These are phyloP conservation scores for Pythium insidiosum DNA, from an alignment of 352 stramenopile species.

Conservation along the genomic window DNA sequence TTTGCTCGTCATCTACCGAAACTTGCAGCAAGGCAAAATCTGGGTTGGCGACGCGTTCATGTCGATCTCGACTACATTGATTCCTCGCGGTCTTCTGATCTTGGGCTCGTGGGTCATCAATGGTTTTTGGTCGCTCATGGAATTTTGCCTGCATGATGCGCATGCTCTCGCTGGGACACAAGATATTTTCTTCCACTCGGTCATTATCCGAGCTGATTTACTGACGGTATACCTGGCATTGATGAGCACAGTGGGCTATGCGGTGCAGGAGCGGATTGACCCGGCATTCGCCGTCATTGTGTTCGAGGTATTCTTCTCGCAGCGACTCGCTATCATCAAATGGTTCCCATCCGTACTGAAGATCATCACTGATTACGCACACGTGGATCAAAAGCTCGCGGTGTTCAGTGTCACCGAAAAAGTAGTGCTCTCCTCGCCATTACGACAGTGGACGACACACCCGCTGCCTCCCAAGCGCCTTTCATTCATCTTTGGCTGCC, in stretches of 20 bases:
- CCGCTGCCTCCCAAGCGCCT: not conserved
- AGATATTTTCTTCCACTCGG: not conserved
- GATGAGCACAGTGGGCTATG: slow-evolving; percentile 21
- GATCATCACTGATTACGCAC: slow-evolving; percentile 11
- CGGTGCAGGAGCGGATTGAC: slow-evolving; percentile 21
- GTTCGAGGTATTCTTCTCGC: slow-evolving; percentile 13
- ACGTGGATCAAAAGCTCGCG: slow-evolving; percentile 7
- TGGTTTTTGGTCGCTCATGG: slow-evolving; percentile 29
- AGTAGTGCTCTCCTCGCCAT: slow-evolving; percentile 16
- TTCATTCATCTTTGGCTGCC: slow-evolving; percentile 6
- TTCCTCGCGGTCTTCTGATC: slow-evolving; percentile 23
- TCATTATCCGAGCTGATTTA: slow-evolving; percentile 16
- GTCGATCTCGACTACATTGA: slow-evolving; percentile 27
- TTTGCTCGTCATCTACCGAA: slow-evolving; percentile 22
- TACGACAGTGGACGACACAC: slow-evolving; percentile 15
- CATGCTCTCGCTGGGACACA: slow-evolving; percentile 4
- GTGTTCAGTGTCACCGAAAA: slow-evolving; percentile 6
- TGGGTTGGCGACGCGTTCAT: slow-evolving; percentile 42
- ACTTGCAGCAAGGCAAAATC: slow-evolving; percentile 16
- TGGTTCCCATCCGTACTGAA: slow-evolving; percentile 3
- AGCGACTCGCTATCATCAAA: slow-evolving; percentile 9
- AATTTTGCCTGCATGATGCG: slow-evolving; percentile 22
- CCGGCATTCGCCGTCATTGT: slow-evolving; percentile 14
- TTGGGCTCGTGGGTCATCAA: slow-evolving; percentile 34
- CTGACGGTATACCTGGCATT: slow-evolving; percentile 28